These are phyloP conservation scores for Ogataea henricii DNA, from an alignment of 805 yeast genomes.

Conservation along the genomic window DNA sequence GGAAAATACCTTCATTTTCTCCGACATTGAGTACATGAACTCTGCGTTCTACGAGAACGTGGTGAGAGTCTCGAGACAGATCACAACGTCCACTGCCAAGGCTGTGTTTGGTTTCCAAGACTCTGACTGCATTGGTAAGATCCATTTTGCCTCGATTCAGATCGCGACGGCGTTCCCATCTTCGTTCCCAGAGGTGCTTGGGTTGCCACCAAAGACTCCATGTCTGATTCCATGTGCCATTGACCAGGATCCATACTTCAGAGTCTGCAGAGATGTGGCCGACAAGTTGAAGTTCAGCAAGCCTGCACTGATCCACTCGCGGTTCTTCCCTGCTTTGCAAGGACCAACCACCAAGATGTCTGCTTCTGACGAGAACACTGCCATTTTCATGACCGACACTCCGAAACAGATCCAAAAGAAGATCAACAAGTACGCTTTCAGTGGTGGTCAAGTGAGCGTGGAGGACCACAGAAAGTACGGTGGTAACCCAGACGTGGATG, in stretches of 20 bases:
- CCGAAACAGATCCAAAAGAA: constrained; percentile 90
- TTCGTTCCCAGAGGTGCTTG: constrained; percentile 92
- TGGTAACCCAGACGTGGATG: constrained; percentile 94
- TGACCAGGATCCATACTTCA: constrained; percentile 97
- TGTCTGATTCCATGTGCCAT: constrained; percentile 98
- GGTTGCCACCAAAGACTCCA: constrained; percentile 85
- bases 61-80: constrained; percentile 88
- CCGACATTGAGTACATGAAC: constrained; percentile 91
- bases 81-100: constrained; percentile 95
- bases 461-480: constrained; percentile 92
- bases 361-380: constrained; percentile 86
- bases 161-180: constrained; percentile 95
- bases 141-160: constrained; percentile 95
- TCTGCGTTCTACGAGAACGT: constrained; percentile 93
- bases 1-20: constrained; percentile 91
- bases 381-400: constrained; percentile 95
- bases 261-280: constrained; percentile 97
- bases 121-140: constrained; percentile 89
- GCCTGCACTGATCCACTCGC: constrained; percentile 90
- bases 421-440: constrained; percentile 93
- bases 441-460: constrained; percentile 85
- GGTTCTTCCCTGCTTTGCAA: constrained; percentile 97
- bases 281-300: constrained; percentile 86
- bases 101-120: constrained; percentile 97
- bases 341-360: constrained; percentile 97